Evolutionary conservation across 2,329 filamentous ascomycete genomes (phyloP), one percentile per base, ranked within the genome.

Genomic region (Colletotrichum sublineola): DNA sequence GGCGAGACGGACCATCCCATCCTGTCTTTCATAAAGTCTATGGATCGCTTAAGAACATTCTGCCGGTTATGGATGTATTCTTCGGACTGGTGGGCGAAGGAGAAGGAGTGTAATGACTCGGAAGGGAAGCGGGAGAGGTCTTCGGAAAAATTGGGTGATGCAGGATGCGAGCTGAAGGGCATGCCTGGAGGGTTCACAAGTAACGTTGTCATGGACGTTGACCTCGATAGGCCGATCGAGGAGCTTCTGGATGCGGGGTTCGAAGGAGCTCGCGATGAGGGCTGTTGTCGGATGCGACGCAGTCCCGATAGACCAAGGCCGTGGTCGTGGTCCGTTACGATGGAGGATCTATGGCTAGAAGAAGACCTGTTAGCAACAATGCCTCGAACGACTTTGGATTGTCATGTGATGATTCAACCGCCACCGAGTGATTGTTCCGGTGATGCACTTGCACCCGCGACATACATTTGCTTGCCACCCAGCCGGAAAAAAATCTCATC

Each of bases 21-120:
- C 75, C 94, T 93, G 80, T 98, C 95, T 79, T 94, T 93, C 93
- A 99, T 97, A 79, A 98, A 98, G 81, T 98, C 96, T 79, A 98
- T 92, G 11, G 95, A 97, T 71, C 96, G 90, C 83, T 97, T 97
- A 78, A 99, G 82, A 44, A 97, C 93, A 85, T 94, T 97, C 81
- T 98, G 95, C 67, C 96, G 92, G 80, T 90, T 97, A 80, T 97
- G 94, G 68, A 98, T 87, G 74, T 94, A 91, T 74, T 98, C 96
- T 79, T 97, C 95, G 3, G 95, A 96, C 82, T 97, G 95, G 77
- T 97, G 94, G 52, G 96, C 94, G 81, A 99, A 99, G 15, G 96
- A 98, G 84, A 99, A 99, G 1, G 96, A 99, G 82, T 99, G 96
- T 58, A 99, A 86, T 7, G 96, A 99, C 80, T 99, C 96, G 77